Base-by-base conservation (phyloP, 208 protist species). In the Leishmania tarentolae region DNA sequence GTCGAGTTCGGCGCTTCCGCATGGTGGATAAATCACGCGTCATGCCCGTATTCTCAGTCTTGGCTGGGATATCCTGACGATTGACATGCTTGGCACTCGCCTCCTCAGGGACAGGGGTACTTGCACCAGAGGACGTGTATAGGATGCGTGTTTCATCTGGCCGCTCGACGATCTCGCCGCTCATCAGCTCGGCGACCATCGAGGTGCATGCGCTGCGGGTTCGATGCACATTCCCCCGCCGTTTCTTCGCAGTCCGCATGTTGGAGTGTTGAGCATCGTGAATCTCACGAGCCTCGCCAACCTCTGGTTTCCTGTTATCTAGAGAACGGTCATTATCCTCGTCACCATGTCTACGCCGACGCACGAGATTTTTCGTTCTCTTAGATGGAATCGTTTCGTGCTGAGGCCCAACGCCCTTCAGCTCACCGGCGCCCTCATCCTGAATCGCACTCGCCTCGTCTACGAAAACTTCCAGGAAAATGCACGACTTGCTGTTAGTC, bases 401-500 rank as follows among this genome's bases (percentile, higher is more conserved):
- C 35, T 68, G 53, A 19, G 21, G 37, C 21, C 57, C 63, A 0
- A 50, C 63, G 8, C 76, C 80, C 31, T 80, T 82, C 42, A 78
- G 42, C 21, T 46, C 42, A n/a, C 65, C 31, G 19, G 47, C 75
- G 17, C 81, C 69, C 24, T 74, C 53, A 40, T 87, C 83, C 31
- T 69, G 69, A 42, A 90, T 72, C 79, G 85, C 84, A 56, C 56
- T 21, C 11, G 71, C 87, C 53, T 81, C 81, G 4, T 86, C 87
- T 31, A 88, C 17, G 9, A 74, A 40, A 17, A 94, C 76, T 15
- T 94, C 87, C 19, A 86, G 68, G 68, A 94, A 92, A 66, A 80
- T 90, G 84, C 88, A 90, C 1, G 86, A 92, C 72, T 86, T 88
- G 72, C 65, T 74, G 65, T 61, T 76, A n/a, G n/a, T n/a, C 75